Conservation (phyloP, 768 basidiomycete species). For the Tylopilus vinaceipallidus region DNA sequence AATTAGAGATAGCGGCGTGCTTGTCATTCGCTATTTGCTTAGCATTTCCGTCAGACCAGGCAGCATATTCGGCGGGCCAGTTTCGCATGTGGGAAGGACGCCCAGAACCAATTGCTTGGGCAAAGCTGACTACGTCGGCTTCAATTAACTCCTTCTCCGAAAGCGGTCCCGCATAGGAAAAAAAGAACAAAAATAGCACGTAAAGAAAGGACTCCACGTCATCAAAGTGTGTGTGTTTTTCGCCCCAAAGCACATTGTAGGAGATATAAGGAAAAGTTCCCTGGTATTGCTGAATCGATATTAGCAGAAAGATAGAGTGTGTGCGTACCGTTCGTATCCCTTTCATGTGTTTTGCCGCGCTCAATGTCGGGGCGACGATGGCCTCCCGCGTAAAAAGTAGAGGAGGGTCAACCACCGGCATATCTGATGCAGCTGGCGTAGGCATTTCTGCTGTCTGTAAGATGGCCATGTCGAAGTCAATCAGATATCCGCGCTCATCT, state of each 20-base stretch:
- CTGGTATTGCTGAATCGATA: background rate
- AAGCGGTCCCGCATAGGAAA: conserved; percentile 8
- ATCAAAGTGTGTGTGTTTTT: conserved; percentile 6
- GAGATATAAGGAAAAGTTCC: conserved; percentile 15
- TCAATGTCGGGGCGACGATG: background rate
- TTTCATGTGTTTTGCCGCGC: background rate
- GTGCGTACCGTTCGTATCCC: background rate
- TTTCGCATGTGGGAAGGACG: background rate
- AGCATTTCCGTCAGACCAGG: background rate
- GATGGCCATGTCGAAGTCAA: conserved; percentile 28
- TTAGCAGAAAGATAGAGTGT: background rate
- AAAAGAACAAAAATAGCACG: conserved; percentile 14
- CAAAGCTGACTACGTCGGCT: conserved; percentile 1
- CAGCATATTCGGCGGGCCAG: conserved; percentile 1
- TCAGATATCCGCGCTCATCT: conserved; percentile 27
- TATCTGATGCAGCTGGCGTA: background rate
- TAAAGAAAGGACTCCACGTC: conserved; percentile 20
- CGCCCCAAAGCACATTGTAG: conserved; percentile 1
- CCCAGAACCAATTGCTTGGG: background rate
- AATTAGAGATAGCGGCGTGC: background rate
- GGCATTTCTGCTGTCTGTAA: background rate
- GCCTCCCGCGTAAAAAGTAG: too few species aligned
- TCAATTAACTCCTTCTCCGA: background rate
- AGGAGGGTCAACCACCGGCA: too few species aligned
- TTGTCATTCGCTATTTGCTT: background rate